Evolutionary conservation across 2,329 filamentous ascomycete genomes (phyloP).

Genomic region (Colletotrichum sp.): DNA sequence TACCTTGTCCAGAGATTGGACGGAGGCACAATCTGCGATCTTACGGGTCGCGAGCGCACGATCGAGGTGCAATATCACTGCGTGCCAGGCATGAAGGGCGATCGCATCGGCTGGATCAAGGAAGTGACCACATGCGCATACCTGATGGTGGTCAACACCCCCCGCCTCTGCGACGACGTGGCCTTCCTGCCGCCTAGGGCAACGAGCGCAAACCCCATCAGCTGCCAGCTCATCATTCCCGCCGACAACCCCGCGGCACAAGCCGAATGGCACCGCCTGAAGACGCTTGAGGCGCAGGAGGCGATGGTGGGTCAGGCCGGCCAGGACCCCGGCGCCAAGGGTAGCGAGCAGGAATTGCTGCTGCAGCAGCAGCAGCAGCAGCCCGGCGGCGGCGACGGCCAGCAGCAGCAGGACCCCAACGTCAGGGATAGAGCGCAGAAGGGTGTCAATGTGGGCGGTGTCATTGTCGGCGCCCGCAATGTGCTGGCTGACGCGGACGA

Average conservation of each 20-base stretch:
- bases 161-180: slow-evolving; percentile 84
- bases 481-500: slow-evolving; percentile 51
- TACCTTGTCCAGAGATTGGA: slow-evolving; percentile 85
- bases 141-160: slow-evolving; percentile 91
- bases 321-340: neutral
- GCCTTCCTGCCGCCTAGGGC: slow-evolving; percentile 85
- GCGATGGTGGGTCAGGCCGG: slow-evolving; percentile 32
- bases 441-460: slow-evolving; percentile 54
- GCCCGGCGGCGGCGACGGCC: neutral
- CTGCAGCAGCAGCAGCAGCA: neutral
- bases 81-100: slow-evolving; percentile 72
- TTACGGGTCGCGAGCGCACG: slow-evolving; percentile 81
- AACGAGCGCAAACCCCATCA: slow-evolving; percentile 76
- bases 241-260: slow-evolving; percentile 49
- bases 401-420: neutral
- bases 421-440: slow-evolving; percentile 23
- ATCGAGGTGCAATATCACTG: slow-evolving; percentile 86
- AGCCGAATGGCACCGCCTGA: slow-evolving; percentile 32
- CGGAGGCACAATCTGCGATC: slow-evolving; percentile 82
- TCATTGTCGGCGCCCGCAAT: slow-evolving; percentile 56
- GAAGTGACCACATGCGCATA: slow-evolving; percentile 91
- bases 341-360: neutral
- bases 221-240: slow-evolving; percentile 73
- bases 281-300: slow-evolving; percentile 42
- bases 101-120: slow-evolving; percentile 91